phyloP scores from a whole-genome alignment of 2,329 filamentous ascomycete genomes.

The Chaetomiaceae sp. region DNA sequence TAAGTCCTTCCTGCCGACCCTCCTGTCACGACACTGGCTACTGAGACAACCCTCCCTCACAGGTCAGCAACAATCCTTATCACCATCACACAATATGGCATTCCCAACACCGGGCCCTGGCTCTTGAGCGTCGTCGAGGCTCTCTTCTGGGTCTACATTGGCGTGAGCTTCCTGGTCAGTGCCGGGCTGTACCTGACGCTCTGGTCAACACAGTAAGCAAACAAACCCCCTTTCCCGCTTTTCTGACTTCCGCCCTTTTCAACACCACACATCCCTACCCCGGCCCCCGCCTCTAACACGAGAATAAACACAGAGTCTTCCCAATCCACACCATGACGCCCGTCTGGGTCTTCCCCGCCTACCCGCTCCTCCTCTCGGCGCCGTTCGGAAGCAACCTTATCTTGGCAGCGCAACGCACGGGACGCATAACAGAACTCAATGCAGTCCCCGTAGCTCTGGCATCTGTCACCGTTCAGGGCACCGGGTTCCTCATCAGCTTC shows the following conservation, averaged over 20 bases:
- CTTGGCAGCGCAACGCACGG: slow-evolving; percentile 32
- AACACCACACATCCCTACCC: not conserved
- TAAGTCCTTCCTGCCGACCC: slow-evolving; percentile 20
- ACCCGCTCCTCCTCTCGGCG: slow-evolving; percentile 71
- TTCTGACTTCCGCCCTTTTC: not conserved
- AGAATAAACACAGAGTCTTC: slow-evolving; percentile 36
- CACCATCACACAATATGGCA: slow-evolving; percentile 73
- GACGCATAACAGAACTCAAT: slow-evolving; percentile 33
- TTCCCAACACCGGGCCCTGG: slow-evolving; percentile 58
- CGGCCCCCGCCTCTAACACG: too few species aligned
- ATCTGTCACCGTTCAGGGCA: slow-evolving; percentile 48
- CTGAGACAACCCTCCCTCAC: not conserved
- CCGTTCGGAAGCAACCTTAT: slow-evolving; percentile 63
- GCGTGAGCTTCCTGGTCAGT: slow-evolving; percentile 61
- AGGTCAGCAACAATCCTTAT: slow-evolving; percentile 67
- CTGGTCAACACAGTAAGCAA: slow-evolving; percentile 57
- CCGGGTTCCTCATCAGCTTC: slow-evolving; percentile 54
- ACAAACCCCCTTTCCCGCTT: not conserved
- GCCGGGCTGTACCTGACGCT: slow-evolving; percentile 70
- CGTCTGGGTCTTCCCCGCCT: slow-evolving; percentile 83
- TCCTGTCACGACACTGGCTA: too few species aligned
- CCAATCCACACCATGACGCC: slow-evolving; percentile 81
- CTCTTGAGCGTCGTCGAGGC: slow-evolving; percentile 55
- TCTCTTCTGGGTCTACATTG: slow-evolving; percentile 70
- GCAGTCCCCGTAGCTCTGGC: slow-evolving; percentile 44